Conservation (phyloP, 2,329 filamentous ascomycete genomes). For the Aspergillus flavus region DNA sequence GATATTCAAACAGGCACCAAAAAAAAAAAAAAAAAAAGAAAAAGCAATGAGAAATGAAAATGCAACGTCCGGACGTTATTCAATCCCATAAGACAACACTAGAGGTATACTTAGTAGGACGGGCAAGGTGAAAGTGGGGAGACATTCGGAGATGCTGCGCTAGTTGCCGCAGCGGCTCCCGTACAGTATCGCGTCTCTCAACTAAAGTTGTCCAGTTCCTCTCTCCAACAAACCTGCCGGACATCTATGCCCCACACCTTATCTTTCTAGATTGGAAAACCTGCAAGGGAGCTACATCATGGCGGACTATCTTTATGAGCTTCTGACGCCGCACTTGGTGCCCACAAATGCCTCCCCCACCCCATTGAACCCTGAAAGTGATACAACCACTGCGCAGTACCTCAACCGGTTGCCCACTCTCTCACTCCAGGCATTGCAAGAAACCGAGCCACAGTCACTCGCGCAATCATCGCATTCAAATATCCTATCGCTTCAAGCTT, state of each 20-base stretch:
- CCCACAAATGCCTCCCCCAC: conserved; percentile 25
- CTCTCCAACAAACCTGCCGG: neutral
- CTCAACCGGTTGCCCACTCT: conserved; percentile 77
- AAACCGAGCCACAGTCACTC: conserved; percentile 77
- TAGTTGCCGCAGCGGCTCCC: conserved; percentile 35
- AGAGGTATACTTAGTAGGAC: neutral
- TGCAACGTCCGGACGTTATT: neutral
- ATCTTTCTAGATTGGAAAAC: neutral
- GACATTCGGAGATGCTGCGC: conserved; percentile 28
- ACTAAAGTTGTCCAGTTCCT: conserved; percentile 14
- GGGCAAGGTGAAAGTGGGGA: conserved; percentile 16
- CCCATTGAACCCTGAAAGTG: conserved; percentile 17
- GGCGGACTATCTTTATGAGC: conserved; percentile 74
- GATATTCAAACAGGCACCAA: neutral
- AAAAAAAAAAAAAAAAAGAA: neutral
- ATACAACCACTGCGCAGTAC: conserved; percentile 59
- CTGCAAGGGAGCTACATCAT: conserved; percentile 43
- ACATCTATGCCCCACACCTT: neutral
- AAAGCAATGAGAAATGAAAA: neutral
- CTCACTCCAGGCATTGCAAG: conserved; percentile 70
- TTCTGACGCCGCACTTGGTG: conserved; percentile 66
- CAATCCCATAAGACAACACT: neutral
- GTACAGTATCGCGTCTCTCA: conserved; percentile 14
- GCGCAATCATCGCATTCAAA: conserved; percentile 78
- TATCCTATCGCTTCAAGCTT: conserved; percentile 78